These are phyloP conservation scores for Plenodomus lindquistii DNA, from an alignment of 2,329 filamentous ascomycete genomes.

Conservation along the genomic window DNA sequence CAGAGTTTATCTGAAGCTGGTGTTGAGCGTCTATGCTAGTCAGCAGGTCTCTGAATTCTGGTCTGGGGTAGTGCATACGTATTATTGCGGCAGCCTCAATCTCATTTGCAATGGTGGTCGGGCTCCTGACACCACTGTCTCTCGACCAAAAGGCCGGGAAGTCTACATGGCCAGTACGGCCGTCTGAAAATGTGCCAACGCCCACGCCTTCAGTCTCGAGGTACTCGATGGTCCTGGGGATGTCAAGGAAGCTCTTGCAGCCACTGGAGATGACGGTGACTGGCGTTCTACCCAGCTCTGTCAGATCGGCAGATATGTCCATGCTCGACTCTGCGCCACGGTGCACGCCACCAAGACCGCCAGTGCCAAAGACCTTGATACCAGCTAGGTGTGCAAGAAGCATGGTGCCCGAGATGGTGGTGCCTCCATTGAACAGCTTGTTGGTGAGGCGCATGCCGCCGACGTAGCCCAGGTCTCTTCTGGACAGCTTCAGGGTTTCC, in stretches of 20 bases:
- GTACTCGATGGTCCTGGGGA: conserved; percentile 83
- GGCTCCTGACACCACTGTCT: conserved; percentile 81
- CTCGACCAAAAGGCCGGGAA: conserved; percentile 93
- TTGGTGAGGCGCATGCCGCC: conserved; percentile 72
- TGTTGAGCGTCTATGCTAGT: conserved; percentile 67
- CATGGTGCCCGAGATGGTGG: conserved; percentile 93
- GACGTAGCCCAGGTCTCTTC: conserved; percentile 82
- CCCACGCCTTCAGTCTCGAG: conserved; percentile 74
- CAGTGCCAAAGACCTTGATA: conserved; percentile 91
- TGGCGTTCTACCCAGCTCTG: conserved; percentile 85
- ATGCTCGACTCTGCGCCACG: conserved; percentile 82
- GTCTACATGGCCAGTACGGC: conserved; percentile 70
- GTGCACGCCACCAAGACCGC: conserved; percentile 92
- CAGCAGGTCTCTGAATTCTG: not conserved
- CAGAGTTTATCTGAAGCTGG: conserved; percentile 71
- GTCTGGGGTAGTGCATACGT: conserved; percentile 50
- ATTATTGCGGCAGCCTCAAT: conserved; percentile 88
- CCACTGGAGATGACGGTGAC: conserved; percentile 88
- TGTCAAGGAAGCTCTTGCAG: conserved; percentile 95
- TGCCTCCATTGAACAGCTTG: conserved; percentile 78
- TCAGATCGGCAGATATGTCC: conserved; percentile 94
- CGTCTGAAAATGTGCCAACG: conserved; percentile 89
- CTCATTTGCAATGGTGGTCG: conserved; percentile 73
- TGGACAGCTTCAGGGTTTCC: conserved; percentile 78
- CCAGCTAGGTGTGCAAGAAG: conserved; percentile 82